Percentiles rank a stretch among this genome's conserved stretches.
These are phyloP conservation scores for Bonia amplexicaulis DNA, from an alignment of 176 grass and related monocot genomes.

Conservation along the genomic window DNA sequence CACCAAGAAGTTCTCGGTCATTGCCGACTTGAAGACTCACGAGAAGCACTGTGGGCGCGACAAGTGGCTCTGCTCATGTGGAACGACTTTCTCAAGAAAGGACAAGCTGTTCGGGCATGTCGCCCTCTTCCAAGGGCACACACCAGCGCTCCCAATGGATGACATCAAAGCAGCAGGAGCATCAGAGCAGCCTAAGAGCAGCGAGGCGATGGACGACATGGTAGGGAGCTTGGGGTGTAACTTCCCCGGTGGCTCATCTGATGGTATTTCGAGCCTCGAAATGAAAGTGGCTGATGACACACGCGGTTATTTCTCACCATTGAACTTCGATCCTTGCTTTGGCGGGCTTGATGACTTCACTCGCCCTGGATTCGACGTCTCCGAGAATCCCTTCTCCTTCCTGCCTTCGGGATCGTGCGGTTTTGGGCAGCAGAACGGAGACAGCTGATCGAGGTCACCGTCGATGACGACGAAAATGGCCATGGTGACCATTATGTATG, in stretches of 20 bases:
- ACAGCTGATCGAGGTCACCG: constrained; percentile 32
- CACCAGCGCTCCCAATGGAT: constrained; percentile 65
- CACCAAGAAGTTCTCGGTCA: constrained; percentile 83
- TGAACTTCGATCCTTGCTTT: constrained; percentile 70
- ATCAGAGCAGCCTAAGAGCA: constrained; percentile 34
- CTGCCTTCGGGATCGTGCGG: constrained; percentile 43
- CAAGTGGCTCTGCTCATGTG: constrained; percentile 88
- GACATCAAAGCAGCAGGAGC: constrained; percentile 47
- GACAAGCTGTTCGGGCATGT: constrained; percentile 91
- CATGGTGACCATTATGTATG: constrained; percentile 3
- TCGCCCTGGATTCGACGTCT: constrained; percentile 55
- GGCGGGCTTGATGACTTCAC: constrained; percentile 64
- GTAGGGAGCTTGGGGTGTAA: constrained; percentile 31
- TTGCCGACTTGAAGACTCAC: constrained; percentile 79
- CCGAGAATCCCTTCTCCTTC: constrained; percentile 59
- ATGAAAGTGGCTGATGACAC: constrained; percentile 55
- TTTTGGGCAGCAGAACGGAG: constrained; percentile 43
- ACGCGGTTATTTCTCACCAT: constrained; percentile 54
- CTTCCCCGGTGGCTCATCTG: constrained; percentile 37
- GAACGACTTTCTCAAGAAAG: constrained; percentile 82
- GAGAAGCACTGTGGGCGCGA: constrained; percentile 86
- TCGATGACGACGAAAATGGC: neutral
- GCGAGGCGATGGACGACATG: constrained; percentile 38
- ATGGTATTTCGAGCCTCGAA: constrained; percentile 45
- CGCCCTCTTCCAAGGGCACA: constrained; percentile 83